These are phyloP conservation scores for Plasmodium falciparum DNA, from an alignment of 169 alveolate genomes.

Conservation along the genomic window DNA sequence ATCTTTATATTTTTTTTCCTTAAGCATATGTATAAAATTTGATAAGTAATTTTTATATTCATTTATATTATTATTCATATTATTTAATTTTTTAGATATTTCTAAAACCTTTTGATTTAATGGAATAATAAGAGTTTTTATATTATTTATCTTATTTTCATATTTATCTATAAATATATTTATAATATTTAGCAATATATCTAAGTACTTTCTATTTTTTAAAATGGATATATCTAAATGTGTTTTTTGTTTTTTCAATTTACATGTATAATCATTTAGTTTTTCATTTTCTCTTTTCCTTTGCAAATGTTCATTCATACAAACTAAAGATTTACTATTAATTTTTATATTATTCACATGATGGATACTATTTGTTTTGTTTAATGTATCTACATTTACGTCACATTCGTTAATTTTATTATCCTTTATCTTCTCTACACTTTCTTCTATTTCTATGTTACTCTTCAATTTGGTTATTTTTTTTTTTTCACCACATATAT, in stretches of 20 bases:
- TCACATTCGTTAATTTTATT: no score
- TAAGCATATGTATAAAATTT: constrained; percentile 18
- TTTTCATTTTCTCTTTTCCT: background rate
- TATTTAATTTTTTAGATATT: background rate
- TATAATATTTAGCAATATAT: background rate
- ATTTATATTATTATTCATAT: constrained; percentile 10
- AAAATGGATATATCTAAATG: background rate
- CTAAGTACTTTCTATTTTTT: background rate
- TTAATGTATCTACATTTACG: no score
- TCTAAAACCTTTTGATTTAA: background rate
- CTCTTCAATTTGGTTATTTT: no score
- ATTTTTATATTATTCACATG: no score
- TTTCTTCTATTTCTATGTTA: no score
- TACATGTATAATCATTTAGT: background rate
- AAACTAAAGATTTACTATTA: no score
- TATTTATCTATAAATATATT: constrained; percentile 7
- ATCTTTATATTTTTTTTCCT: constrained; percentile 1
- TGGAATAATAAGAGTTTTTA: background rate
- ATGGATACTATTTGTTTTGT: no score
- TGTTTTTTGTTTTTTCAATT: constrained; percentile 4
- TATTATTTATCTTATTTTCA: constrained; percentile 9
- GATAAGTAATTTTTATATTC: background rate
- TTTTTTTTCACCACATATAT: no score
- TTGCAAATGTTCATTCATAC: background rate
- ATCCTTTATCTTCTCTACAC: no score